Evolutionary conservation across 2,329 filamentous ascomycete species (phyloP).

Genomic region (Chaetomiaceae sp.): DNA sequence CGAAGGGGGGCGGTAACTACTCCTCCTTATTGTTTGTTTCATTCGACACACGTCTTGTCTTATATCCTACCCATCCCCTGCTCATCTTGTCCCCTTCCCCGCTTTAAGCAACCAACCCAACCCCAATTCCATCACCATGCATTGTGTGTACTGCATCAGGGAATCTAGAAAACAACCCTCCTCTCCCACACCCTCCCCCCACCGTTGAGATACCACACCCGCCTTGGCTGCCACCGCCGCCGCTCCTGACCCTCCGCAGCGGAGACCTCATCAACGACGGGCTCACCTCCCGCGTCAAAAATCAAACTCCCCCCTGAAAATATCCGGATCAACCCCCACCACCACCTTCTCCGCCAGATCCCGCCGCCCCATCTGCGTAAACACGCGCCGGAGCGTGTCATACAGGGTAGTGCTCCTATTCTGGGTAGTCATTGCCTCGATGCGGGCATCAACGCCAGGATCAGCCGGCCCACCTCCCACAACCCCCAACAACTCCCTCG

Average conservation of each 20-base stretch:
- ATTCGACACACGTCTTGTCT: no score
- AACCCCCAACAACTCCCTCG: constrained; percentile 71
- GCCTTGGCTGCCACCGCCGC: neutral
- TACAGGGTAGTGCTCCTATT: constrained; percentile 97
- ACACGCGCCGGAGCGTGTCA: constrained; percentile 90
- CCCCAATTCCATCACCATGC: no score
- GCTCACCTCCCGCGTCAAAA: constrained; percentile 48
- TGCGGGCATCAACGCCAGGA: constrained; percentile 56
- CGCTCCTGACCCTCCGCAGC: neutral
- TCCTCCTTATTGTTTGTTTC: no score
- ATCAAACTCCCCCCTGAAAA: constrained; percentile 86
- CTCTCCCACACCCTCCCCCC: constrained; percentile 13
- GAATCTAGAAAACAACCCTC: constrained; percentile 2
- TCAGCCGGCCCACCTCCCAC: constrained; percentile 30
- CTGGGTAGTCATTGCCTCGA: constrained; percentile 86
- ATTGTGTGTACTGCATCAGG: no score
- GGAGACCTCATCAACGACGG: neutral
- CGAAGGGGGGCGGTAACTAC: no score
- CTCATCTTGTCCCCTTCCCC: no score
- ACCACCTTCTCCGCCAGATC: constrained; percentile 86
- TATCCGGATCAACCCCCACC: constrained; percentile 82
- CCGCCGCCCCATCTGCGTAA: constrained; percentile 86
- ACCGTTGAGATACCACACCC: constrained; percentile 18
- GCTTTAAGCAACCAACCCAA: no score
- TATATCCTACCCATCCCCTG: no score